Evolutionary conservation across 768 basidiomycete genomes (phyloP).

Genomic region (Amanita inopinata): DNA sequence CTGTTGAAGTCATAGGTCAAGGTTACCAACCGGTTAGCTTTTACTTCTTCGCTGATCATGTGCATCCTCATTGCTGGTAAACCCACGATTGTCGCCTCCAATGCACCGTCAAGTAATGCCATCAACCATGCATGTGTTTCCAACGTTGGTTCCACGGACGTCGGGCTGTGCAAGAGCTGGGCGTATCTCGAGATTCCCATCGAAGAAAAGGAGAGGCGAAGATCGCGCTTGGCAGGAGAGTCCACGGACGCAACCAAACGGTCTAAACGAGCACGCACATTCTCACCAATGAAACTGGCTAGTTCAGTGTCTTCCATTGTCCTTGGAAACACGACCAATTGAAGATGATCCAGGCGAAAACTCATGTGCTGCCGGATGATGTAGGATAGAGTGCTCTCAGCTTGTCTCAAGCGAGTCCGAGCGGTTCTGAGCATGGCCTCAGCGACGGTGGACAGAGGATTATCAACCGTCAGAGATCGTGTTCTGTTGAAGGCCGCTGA

Average conservation of each 20-base stretch:
- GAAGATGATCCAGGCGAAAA: conserved; percentile 53
- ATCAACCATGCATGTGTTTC: conserved; percentile 52
- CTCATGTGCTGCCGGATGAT: conserved; percentile 67
- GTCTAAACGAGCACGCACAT: conserved; percentile 62
- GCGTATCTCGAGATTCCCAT: conserved; percentile 67
- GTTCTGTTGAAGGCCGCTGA: conserved; percentile 70
- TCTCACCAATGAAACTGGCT: conserved; percentile 61
- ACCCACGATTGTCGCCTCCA: conserved; percentile 69
- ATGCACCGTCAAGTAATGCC: conserved; percentile 46
- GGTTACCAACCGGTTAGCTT: conserved; percentile 26
- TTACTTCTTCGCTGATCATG: conserved; percentile 63
- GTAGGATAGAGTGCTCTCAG: conserved; percentile 48
- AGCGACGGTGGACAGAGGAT: conserved; percentile 78
- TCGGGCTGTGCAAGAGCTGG: conserved; percentile 44
- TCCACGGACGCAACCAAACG: conserved; percentile 46
- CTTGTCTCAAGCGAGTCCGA: conserved; percentile 59
- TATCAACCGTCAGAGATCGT: conserved; percentile 63
- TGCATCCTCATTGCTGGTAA: conserved; percentile 75
- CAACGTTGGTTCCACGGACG: conserved; percentile 14
- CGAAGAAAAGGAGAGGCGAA: conserved; percentile 65
- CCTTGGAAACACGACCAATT: conserved; percentile 68
- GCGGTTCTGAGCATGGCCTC: conserved; percentile 76
- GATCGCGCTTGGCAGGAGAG: conserved; percentile 46
- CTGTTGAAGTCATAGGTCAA: conserved; percentile 69
- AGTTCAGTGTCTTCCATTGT: conserved; percentile 71